Evolutionary conservation across 83 land plant genomes (phyloP).

Genomic region (Larix sibirica): DNA sequence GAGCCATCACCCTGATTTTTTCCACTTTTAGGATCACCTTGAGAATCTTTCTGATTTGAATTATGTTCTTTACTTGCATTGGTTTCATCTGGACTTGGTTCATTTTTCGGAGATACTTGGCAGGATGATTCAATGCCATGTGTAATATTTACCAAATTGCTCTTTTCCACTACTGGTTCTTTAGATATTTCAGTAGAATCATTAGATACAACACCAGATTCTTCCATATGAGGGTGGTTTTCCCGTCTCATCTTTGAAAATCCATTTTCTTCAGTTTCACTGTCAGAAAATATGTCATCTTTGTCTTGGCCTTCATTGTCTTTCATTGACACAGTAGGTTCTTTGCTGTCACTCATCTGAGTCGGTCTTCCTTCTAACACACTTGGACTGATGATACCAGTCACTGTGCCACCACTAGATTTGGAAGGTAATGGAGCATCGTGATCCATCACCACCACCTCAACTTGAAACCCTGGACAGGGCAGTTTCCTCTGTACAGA

Average conservation of each 20-base stretch:
- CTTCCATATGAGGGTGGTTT: slow-evolving; percentile 4
- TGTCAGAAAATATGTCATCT: slow-evolving; percentile 89
- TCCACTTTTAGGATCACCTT: slow-evolving; percentile 12
- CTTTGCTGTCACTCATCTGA: slow-evolving; percentile 15
- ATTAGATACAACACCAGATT: slow-evolving; percentile 9
- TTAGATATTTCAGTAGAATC: slow-evolving; percentile 7
- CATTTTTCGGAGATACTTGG: slow-evolving; percentile 4
- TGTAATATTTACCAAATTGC: slow-evolving; percentile 9
- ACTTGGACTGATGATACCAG: not conserved
- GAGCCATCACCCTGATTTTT: not conserved
- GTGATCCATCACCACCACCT: slow-evolving; percentile 83
- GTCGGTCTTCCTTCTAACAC: slow-evolving; percentile 20
- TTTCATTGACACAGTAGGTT: slow-evolving; percentile 26
- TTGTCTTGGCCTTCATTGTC: slow-evolving; percentile 44
- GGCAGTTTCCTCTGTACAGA: slow-evolving; percentile 90
- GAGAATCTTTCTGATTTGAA: not conserved
- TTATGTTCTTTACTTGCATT: not conserved
- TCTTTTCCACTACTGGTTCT: slow-evolving; percentile 18
- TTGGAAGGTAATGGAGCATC: slow-evolving; percentile 47
- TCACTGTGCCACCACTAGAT: slow-evolving; percentile 17
- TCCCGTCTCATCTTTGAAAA: slow-evolving; percentile 30
- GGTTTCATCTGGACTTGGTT: slow-evolving; percentile 21
- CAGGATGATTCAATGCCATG: slow-evolving; percentile 32
- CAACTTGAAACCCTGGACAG: slow-evolving; percentile 96
- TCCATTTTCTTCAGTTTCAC: slow-evolving; percentile 61